Evolutionary conservation across 495 filamentous ascomycete genomes (phyloP).

Genomic region (Bacidia gigantensis): DNA sequence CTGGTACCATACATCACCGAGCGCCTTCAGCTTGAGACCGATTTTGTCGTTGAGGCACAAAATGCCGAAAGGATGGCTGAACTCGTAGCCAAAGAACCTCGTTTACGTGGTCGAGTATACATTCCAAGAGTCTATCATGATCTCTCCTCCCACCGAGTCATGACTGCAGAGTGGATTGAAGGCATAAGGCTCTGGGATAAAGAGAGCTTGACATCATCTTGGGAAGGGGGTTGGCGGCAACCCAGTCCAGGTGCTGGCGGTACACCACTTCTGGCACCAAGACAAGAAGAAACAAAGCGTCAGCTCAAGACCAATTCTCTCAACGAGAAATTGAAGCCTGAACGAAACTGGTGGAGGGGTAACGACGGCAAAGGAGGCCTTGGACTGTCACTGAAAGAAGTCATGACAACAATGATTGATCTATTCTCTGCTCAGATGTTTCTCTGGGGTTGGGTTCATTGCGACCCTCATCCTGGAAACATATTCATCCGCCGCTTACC

Average conservation of each 20-base stretch:
- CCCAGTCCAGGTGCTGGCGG: slow-evolving; percentile 70
- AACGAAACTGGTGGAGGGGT: slow-evolving; percentile 67
- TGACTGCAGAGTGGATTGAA: slow-evolving; percentile 97
- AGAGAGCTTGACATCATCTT: slow-evolving; percentile 52
- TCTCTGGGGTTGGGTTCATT: slow-evolving; percentile 85
- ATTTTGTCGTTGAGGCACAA: slow-evolving; percentile 79
- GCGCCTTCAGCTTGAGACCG: slow-evolving; percentile 77
- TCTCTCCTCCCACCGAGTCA: slow-evolving; percentile 67
- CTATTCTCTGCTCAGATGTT: slow-evolving; percentile 95
- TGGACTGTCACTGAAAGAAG: slow-evolving; percentile 63
- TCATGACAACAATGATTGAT: slow-evolving; percentile 94
- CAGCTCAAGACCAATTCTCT: slow-evolving; percentile 31
- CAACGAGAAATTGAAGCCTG: slow-evolving; percentile 54
- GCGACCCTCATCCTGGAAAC: slow-evolving; percentile 93
- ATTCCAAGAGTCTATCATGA: slow-evolving; percentile 75
- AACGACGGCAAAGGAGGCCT: slow-evolving; percentile 57
- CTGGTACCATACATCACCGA: slow-evolving; percentile 84
- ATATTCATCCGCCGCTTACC: slow-evolving; percentile 85
- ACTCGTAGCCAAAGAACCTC: slow-evolving; percentile 62
- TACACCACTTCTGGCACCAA: slow-evolving; percentile 41
- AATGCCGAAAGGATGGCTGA: slow-evolving; percentile 75
- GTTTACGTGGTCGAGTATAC: slow-evolving; percentile 67
- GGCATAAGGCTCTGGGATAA: slow-evolving; percentile 87
- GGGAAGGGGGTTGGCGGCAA: slow-evolving; percentile 60
- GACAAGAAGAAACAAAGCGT: slow-evolving; percentile 25